Evolutionary conservation across 164 flowering plant genomes (phyloP).

Genomic region (Brasenia schreberi): DNA sequence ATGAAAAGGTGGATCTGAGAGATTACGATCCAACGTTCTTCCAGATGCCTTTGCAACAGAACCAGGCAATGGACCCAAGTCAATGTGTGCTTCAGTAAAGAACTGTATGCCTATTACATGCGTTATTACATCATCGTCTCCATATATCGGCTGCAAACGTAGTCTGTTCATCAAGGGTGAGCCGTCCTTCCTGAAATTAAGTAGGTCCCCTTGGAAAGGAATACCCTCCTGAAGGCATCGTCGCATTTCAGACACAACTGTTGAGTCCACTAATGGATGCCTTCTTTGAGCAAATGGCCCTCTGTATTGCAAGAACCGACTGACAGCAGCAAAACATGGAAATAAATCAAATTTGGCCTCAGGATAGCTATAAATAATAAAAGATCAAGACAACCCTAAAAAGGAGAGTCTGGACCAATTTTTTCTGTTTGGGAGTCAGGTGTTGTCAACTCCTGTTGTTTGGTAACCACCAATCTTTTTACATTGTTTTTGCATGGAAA

Average conservation of each 20-base stretch:
- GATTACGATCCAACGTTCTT: conserved; percentile 29
- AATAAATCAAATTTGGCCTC: not conserved
- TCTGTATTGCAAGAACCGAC: conserved; percentile 89
- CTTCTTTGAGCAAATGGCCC: conserved; percentile 94
- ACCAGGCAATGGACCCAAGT: conserved; percentile 63
- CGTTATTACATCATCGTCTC: conserved; percentile 66
- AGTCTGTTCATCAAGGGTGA: conserved; percentile 75
- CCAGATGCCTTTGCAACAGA: conserved; percentile 28
- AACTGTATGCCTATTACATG: conserved; percentile 88
- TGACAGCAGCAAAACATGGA: conserved; percentile 13
- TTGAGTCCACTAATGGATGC: conserved; percentile 74
- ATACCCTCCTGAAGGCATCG: conserved; percentile 75
- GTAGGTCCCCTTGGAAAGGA: conserved; percentile 76
- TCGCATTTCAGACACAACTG: conserved; percentile 64
- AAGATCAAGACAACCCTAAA: not conserved
- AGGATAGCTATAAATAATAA: not conserved
- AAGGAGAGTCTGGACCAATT: too few relatives aligned
- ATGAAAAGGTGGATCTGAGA: conserved; percentile 30
- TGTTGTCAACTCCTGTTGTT: too few relatives aligned
- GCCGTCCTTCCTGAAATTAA: conserved; percentile 89
- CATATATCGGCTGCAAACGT: conserved; percentile 67
- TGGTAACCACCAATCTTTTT: too few relatives aligned
- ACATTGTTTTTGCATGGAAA: too few relatives aligned
- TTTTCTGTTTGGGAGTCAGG: too few relatives aligned
- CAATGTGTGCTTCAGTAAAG: conserved; percentile 65